A percentile compares a stretch with the other conserved stretches of the same genome.
phyloP scores from a whole-genome alignment of 78 protist genomes.

The Dictyostelium purpureum region DNA sequence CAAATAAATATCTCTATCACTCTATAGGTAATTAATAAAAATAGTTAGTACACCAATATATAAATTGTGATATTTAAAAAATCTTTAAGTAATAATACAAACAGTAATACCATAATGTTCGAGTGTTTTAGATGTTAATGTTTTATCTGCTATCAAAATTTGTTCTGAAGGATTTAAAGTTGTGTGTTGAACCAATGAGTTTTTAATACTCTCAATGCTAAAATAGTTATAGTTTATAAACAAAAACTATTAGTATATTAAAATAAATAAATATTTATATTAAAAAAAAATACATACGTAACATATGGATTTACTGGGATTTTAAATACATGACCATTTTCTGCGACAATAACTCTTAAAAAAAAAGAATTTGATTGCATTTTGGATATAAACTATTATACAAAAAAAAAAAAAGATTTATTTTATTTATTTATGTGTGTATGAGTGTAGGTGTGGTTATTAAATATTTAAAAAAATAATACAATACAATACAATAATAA shows the following conservation, averaged over 20 bases:
- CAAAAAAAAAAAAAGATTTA: too few species aligned
- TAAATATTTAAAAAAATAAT: too few species aligned
- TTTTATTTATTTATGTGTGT: too few species aligned
- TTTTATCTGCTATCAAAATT: conserved; percentile 12
- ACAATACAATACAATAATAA: not conserved
- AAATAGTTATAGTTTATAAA: not conserved
- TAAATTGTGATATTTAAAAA: not conserved
- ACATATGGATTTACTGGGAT: conserved; percentile 61
- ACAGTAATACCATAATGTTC: conserved; percentile 36
- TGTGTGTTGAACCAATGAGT: conserved; percentile 24
- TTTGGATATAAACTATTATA: too few species aligned
- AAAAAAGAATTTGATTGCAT: conserved; percentile 21
- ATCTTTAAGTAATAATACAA: not conserved
- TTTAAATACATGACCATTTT: conserved; percentile 43
- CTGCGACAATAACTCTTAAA: not conserved
- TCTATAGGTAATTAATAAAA: conserved; percentile 1
- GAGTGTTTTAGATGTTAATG: conserved; percentile 18
- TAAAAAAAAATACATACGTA: conserved; percentile 9
- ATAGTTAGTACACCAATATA: not conserved
- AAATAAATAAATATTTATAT: not conserved
- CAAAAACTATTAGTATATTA: not conserved
- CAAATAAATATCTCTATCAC: conserved; percentile 54
- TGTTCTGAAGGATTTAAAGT: conserved; percentile 11
- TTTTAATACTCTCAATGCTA: conserved; percentile 35
- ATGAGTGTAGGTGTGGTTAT: too few species aligned